Evolutionary conservation across 2,329 filamentous ascomycete species (phyloP).

Genomic region (Exserohilum turcica): DNA sequence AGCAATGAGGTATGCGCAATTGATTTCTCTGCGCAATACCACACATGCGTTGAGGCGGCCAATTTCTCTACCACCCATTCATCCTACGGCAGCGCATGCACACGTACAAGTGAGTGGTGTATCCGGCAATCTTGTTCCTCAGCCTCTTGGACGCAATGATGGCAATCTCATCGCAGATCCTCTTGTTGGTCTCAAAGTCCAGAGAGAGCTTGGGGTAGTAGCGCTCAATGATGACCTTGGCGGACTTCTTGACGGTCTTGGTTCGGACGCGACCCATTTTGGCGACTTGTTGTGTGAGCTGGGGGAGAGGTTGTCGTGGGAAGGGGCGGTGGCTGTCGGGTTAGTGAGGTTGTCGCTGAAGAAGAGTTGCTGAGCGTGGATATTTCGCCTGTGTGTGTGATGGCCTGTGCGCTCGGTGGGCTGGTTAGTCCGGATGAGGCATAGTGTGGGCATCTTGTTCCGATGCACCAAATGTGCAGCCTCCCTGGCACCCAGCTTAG

Average conservation of each 20-base stretch:
- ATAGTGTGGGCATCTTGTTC: not conserved
- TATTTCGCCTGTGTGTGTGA: conserved; percentile 29
- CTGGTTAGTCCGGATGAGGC: not conserved
- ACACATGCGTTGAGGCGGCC: conserved; percentile 61
- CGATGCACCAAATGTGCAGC: not conserved
- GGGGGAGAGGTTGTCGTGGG: conserved; percentile 27
- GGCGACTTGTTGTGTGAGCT: conserved; percentile 36
- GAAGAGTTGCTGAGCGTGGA: conserved; percentile 11
- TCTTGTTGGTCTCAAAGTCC: conserved; percentile 99
- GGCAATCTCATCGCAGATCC: conserved; percentile 98
- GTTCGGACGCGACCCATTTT: conserved; percentile 64
- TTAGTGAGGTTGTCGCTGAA: conserved; percentile 38
- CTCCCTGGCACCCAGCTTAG: not conserved
- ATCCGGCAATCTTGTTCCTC: conserved; percentile 92
- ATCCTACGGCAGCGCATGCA: conserved; percentile 72
- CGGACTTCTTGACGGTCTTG: conserved; percentile 79
- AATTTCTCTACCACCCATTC: conserved; percentile 72
- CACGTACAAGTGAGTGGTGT: conserved; percentile 70
- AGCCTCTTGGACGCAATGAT: conserved; percentile 99
- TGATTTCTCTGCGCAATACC: not conserved
- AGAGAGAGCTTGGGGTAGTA: conserved; percentile 89
- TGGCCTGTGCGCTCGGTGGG: conserved; percentile 6
- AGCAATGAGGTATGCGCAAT: not conserved
- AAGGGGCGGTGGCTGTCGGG: conserved; percentile 35
- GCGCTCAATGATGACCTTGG: conserved; percentile 98